Conservation (phyloP, 805 yeast species). For the Candida qinlingensis region DNA sequence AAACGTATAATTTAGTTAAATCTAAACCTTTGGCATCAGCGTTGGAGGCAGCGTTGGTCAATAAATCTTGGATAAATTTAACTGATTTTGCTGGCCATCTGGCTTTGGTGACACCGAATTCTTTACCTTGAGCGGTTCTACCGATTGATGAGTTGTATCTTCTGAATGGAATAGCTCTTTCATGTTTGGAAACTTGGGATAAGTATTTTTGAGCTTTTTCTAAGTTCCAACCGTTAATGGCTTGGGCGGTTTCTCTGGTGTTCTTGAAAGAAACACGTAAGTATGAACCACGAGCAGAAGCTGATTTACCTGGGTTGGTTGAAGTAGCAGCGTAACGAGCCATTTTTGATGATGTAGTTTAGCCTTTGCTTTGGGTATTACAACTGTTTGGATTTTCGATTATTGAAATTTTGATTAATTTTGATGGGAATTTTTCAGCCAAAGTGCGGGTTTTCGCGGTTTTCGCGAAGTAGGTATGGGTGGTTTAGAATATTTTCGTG, state of each 20-base stretch:
- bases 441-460: neutral
- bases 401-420: neutral
- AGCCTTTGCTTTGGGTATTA: neutral
- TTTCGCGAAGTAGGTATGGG: neutral
- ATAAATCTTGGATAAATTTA: slow-evolving; percentile 88
- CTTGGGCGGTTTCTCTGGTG: slow-evolving; percentile 99
- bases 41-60: slow-evolving; percentile 97
- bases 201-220: slow-evolving; percentile 94
- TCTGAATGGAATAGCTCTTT: slow-evolving; percentile 99
- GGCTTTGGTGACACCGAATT: slow-evolving; percentile 99
- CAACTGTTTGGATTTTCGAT: neutral
- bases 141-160: slow-evolving; percentile 95
- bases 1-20: slow-evolving; percentile 84
- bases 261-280: slow-evolving; percentile 99
- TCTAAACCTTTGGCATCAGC: slow-evolving; percentile 99
- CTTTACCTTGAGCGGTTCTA: slow-evolving; percentile 99
- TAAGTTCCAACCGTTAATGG: slow-evolving; percentile 97
- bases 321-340: slow-evolving; percentile 99
- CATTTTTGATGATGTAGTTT: slow-evolving; percentile 43
- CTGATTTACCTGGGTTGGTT: slow-evolving; percentile 98
- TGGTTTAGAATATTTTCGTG: neutral
- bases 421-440: slow-evolving; percentile 5
- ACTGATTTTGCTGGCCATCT: slow-evolving; percentile 99
- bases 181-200: slow-evolving; percentile 92
- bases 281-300: slow-evolving; percentile 99